phyloP scores from a whole-genome alignment of 805 yeast species.

The Starmerella cellae region DNA sequence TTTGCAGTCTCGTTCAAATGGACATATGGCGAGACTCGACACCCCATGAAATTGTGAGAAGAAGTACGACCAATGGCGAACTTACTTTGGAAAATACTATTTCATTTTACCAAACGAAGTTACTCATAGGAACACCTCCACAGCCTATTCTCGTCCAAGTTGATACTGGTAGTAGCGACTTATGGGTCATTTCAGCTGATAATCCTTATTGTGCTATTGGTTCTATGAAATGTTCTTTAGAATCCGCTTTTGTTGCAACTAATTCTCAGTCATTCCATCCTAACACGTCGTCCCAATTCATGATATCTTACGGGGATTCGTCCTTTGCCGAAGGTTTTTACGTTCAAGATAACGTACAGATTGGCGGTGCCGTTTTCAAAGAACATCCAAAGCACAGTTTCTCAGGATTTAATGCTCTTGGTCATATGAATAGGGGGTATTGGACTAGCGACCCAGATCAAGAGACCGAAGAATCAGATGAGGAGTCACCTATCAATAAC shows the following conservation, averaged over 20 bases:
- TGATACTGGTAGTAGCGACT: constrained; percentile 68
- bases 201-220: constrained; percentile 32
- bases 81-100: constrained; percentile 21
- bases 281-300: constrained; percentile 15
- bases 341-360: constrained; percentile 43
- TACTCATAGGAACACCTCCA: constrained; percentile 42
- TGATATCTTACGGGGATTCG: constrained; percentile 31
- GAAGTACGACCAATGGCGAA: not conserved
- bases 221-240: constrained; percentile 2
- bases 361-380: constrained; percentile 28
- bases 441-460: not conserved
- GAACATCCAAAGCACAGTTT: constrained; percentile 7
- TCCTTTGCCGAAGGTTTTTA: constrained; percentile 41
- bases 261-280: constrained; percentile 4
- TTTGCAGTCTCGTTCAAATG: not conserved
- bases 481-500: not conserved
- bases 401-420: not conserved
- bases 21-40: not conserved
- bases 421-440: not conserved
- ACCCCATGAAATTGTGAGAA: not conserved
- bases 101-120: constrained; percentile 25
- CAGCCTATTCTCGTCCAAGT: constrained; percentile 43
- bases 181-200: constrained; percentile 44
- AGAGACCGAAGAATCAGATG: not conserved
- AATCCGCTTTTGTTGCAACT: constrained; percentile 2